Evolutionary conservation across 2,329 filamentous ascomycete genomes (phyloP).

Genomic region (Penicillium sp.): DNA sequence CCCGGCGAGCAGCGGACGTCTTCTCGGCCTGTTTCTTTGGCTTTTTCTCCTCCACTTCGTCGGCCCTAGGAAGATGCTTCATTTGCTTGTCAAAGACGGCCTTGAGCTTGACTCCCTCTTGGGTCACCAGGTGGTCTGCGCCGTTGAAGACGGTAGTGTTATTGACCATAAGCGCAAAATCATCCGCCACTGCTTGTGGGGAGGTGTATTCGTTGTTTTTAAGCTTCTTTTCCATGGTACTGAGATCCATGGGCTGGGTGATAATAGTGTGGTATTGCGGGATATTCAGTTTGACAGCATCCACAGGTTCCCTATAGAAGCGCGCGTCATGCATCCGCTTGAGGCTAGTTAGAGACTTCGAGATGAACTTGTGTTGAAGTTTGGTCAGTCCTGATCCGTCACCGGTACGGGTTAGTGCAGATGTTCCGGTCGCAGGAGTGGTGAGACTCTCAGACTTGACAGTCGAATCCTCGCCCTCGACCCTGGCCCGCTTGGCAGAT

Average conservation of each 20-base stretch:
- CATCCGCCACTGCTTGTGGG: slow-evolving; percentile 68
- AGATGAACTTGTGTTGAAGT: slow-evolving; percentile 43
- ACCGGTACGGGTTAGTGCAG: slow-evolving; percentile 14
- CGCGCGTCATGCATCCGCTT: slow-evolving; percentile 81
- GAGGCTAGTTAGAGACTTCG: slow-evolving; percentile 46
- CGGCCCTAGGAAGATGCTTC: slow-evolving; percentile 55
- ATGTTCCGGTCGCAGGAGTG: slow-evolving; percentile 32
- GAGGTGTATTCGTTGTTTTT: slow-evolving; percentile 66
- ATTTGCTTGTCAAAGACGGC: slow-evolving; percentile 60
- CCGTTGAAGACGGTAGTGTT: slow-evolving; percentile 86
- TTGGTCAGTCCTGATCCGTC: slow-evolving; percentile 36
- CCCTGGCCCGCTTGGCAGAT: slow-evolving; percentile 75
- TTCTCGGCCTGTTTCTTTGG: slow-evolving; percentile 45
- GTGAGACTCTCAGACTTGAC: slow-evolving; percentile 46
- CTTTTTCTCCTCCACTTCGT: slow-evolving; percentile 61
- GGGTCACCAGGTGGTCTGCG: slow-evolving; percentile 66
- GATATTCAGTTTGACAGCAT: slow-evolving; percentile 68
- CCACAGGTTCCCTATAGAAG: slow-evolving; percentile 74
- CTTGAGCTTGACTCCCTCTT: slow-evolving; percentile 60
- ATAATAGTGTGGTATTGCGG: slow-evolving; percentile 71
- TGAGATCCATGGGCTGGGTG: slow-evolving; percentile 77
- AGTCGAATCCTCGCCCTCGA: slow-evolving; percentile 53
- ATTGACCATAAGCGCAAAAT: slow-evolving; percentile 71
- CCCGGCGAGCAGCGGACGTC: slow-evolving; percentile 47
- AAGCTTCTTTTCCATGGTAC: slow-evolving; percentile 74